Conservation (phyloP, 2,329 filamentous ascomycete genomes). For the Penicillium sp. region DNA sequence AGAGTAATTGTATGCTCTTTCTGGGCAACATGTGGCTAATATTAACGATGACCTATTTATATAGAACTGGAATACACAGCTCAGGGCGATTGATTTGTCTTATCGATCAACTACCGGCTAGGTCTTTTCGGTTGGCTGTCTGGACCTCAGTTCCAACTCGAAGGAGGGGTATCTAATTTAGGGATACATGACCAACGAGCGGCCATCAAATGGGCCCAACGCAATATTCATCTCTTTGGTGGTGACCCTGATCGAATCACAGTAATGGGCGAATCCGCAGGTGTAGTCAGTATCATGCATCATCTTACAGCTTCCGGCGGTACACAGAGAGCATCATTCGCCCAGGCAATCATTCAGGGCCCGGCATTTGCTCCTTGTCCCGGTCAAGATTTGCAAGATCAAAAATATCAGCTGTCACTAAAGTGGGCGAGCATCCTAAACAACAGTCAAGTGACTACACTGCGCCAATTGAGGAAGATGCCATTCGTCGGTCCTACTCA, state of each 20-base stretch:
- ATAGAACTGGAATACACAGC: too few species aligned
- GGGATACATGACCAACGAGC: conserved; percentile 53
- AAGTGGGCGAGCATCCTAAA: conserved; percentile 2
- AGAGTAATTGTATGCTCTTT: too few species aligned
- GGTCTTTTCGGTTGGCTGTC: background rate
- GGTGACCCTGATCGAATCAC: conserved; percentile 50
- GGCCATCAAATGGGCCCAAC: conserved; percentile 55
- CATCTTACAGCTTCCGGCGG: conserved; percentile 26
- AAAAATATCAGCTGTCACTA: background rate
- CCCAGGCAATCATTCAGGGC: background rate
- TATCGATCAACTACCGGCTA: conserved; percentile 45
- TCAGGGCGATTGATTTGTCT: too few species aligned
- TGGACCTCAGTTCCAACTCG: conserved; percentile 18
- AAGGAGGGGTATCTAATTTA: conserved; percentile 41
- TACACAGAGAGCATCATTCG: background rate
- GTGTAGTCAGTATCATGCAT: conserved; percentile 26
- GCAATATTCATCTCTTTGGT: conserved; percentile 53
- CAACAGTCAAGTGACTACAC: background rate
- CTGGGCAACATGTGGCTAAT: too few species aligned
- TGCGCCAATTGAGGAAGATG: background rate
- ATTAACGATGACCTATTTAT: too few species aligned
- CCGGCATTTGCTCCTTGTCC: background rate
- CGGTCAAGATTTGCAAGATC: background rate
- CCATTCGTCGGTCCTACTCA: background rate
- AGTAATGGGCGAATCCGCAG: conserved; percentile 50